Base-by-base conservation (phyloP, 495 filamentous ascomycete genomes). In the Lophium mytilinum region DNA sequence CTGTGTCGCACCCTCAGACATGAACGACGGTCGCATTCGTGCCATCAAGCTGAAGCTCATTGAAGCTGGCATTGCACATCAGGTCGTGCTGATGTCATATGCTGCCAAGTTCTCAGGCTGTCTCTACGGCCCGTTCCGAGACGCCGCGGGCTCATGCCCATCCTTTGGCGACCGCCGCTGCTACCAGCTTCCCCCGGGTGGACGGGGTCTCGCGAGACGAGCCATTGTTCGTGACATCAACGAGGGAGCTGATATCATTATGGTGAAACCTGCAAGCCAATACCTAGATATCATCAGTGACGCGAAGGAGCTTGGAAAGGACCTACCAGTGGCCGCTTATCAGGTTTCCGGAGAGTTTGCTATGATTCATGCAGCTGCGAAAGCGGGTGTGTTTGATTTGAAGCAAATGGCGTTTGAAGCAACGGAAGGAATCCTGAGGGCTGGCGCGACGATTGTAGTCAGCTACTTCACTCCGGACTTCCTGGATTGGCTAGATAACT, bases 41-140 rank as follows among this genome's bases (percentile, higher is more conserved):
- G 92, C 90, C 54, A 98, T 97, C 68, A 98, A 98, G 74, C 79
- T 95, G 36, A 96, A 95, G 72, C 73, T 98, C 56, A 96, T 96
- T 50, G 89, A 96, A 69, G 81, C 85, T 30, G 90, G 90, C 53
- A 82, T 97, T 63, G 87, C 88, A 10, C 93, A 98, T 68, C 86
- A 85, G 64, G 81, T 87, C 9, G 82, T 95, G 50, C 76, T 98
- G 19, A 97, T 98, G 92, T 95, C 89, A 12, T 98, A 98, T 70
- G 87, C 90, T 36, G 93, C 93, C 54, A 98, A 98, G 68, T 98
- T 98, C 73, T 88, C 86, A 39, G 93, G 93, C 52, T 96, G 90
- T 67, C 78, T 98, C 4, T 98, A 98, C 73, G 93, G 93, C 0
- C 93, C 93, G 30, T 98, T 98, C 78, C 85, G 93, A 52, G 93